These are phyloP conservation scores for Parathielavia hyrcaniae DNA, from an alignment of 495 filamentous ascomycete genomes.

Conservation along the genomic window DNA sequence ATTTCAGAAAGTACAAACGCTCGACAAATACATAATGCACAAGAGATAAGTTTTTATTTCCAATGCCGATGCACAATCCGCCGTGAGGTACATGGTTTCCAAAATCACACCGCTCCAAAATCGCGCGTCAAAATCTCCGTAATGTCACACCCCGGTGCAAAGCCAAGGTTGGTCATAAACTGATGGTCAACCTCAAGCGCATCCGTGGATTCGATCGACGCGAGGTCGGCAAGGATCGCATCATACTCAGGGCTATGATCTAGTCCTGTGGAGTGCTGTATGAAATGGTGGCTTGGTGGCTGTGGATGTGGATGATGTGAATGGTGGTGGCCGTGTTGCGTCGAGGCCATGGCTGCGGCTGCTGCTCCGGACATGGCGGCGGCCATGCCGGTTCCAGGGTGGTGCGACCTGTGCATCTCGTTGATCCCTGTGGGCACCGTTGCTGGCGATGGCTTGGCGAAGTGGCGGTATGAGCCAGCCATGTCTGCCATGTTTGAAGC, in stretches of 20 bases:
- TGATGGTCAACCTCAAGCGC: slow-evolving; percentile 40
- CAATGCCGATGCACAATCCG: not conserved
- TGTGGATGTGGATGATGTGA: slow-evolving; percentile 7
- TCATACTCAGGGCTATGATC: slow-evolving; percentile 42
- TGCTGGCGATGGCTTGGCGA: not conserved
- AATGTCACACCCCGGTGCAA: slow-evolving; percentile 38
- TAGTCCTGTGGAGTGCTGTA: slow-evolving; percentile 14
- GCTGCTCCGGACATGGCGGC: not conserved
- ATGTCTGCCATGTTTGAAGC: not conserved
- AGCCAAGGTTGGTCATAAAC: slow-evolving; percentile 54
- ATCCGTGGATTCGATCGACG: slow-evolving; percentile 56
- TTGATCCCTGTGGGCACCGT: not conserved
- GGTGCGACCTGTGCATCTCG: not conserved
- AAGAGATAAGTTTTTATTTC: not conserved
- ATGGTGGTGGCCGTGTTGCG: slow-evolving; percentile 6
- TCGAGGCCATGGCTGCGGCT: not conserved
- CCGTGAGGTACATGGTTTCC: not conserved
- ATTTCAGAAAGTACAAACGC: not conserved
- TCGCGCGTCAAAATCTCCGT: slow-evolving; percentile 24
- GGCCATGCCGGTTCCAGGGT: not conserved
- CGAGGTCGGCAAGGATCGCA: slow-evolving; percentile 56
- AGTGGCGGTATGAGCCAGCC: not conserved
- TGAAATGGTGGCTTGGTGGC: slow-evolving; percentile 19
- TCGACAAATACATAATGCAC: not conserved
- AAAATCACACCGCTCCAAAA: slow-evolving; percentile 10